Evolutionary conservation across 495 filamentous ascomycete species (phyloP), one percentile per base, ranked within the genome.

Genomic region (Haplographium delicatum): DNA sequence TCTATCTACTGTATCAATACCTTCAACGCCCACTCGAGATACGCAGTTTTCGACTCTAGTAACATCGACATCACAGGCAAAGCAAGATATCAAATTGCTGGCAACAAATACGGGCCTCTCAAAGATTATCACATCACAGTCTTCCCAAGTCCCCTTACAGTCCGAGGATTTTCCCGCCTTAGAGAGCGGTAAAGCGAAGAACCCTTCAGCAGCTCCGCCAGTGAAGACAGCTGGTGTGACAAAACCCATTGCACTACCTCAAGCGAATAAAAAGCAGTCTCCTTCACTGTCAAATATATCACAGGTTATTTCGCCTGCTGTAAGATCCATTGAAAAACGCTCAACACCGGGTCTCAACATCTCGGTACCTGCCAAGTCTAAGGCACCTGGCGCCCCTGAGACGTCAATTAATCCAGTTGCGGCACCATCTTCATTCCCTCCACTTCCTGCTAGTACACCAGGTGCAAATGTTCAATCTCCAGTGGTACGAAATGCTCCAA

Each of bases 301-400:
- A 9, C 8, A 25, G 18, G 35, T 33, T 22, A 27, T 47, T 13
- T 5, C 34, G 25, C 9, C 39, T 27, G 9, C 24, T 44, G 24
- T 38, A 8, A 55, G 53, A 31, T 28, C 15, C 50, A 49, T 38
- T 18, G 73, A 72, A 8, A 85, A 81, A 56, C 73, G 75, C 27
- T 75, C 79, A 13, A 65, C 70, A 18, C 81, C 81, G 42, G 75
- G 80, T 2, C 66, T 88, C 6, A 81, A 87, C 53, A 85, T 87
- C 50, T 67, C 79, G 19, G 79, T 37, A 74, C 78, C 11, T 76
- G 64, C 26, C 53, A 64, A 47, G 42, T 61, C 33, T 59, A 66
- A 39, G 48, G 48, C 10, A 37, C 53, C 56, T 23, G 64, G 65
- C 15, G 47, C 60, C 25, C 49, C 56, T 42, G 67, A 72, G 22